Percentiles rank a stretch among this genome's conserved stretches.
Conservation (phyloP, 108 stramenopile species). For the Aurantiochytrium sp. region DNA sequence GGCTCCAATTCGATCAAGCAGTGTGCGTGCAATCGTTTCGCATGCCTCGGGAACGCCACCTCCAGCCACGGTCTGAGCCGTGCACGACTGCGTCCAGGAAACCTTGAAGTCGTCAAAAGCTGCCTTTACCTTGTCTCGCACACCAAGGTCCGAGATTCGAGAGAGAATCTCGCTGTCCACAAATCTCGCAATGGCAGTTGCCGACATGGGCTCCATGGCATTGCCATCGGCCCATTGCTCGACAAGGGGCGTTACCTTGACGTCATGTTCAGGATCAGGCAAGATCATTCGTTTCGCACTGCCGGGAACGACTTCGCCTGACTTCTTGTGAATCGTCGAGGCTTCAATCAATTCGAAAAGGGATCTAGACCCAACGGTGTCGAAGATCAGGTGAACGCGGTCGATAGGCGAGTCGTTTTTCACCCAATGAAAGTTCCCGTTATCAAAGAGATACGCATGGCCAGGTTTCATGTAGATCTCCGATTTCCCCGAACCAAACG, state of each 20-base stretch:
- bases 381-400: not conserved
- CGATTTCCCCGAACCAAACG: not conserved
- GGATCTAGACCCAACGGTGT: not conserved
- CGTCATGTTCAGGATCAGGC: not conserved
- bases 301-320: not conserved
- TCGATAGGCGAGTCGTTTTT: not conserved
- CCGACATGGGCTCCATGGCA: not conserved
- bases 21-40: not conserved
- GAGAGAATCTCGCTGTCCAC: not conserved
- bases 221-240: not conserved
- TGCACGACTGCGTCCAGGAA: not conserved
- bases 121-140: not conserved
- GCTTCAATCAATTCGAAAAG: not conserved
- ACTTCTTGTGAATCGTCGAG: not conserved
- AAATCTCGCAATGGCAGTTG: not conserved
- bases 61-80: not conserved
- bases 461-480: not conserved
- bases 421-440: not conserved
- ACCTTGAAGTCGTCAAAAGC: not conserved
- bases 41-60: not conserved
- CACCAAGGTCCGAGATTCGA: not conserved
- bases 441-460: slow-evolving; percentile 1
- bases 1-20: not conserved
- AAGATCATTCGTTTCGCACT: no score
- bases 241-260: not conserved